phyloP scores from a whole-genome alignment of 2,329 filamentous ascomycete genomes.

The Ophiobolus disseminans region DNA sequence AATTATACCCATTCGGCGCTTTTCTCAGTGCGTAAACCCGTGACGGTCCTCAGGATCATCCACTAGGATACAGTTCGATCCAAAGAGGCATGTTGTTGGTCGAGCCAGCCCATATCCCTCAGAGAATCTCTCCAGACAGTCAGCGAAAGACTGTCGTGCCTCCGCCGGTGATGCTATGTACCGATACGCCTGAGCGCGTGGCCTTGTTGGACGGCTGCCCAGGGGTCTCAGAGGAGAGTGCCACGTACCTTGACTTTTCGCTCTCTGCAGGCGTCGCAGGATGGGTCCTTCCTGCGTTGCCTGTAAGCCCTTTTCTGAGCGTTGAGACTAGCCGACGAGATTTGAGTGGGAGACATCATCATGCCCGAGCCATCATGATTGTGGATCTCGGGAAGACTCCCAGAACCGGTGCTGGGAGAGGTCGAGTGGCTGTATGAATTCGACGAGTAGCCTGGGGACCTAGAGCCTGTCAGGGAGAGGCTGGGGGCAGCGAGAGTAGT shows the following conservation, averaged over 20 bases:
- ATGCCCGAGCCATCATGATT: slow-evolving; percentile 42
- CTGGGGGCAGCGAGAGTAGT: slow-evolving; percentile 39
- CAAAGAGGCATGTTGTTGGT: too few relatives aligned
- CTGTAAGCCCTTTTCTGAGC: slow-evolving; percentile 93
- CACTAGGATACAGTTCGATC: too few relatives aligned
- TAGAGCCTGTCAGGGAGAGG: slow-evolving; percentile 34
- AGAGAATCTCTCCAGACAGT: too few relatives aligned
- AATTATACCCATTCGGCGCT: too few relatives aligned
- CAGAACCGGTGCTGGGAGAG: slow-evolving; percentile 46
- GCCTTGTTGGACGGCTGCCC: not conserved
- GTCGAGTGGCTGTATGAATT: slow-evolving; percentile 44
- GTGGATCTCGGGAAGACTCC: slow-evolving; percentile 39
- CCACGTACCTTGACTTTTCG: slow-evolving; percentile 68
- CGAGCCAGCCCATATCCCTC: too few relatives aligned
- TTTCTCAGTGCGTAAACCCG: too few relatives aligned
- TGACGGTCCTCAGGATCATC: too few relatives aligned
- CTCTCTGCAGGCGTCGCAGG: slow-evolving; percentile 95
- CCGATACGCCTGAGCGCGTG: too few relatives aligned
- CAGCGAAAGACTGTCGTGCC: too few relatives aligned
- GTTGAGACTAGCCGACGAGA: slow-evolving; percentile 62
- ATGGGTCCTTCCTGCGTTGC: slow-evolving; percentile 93
- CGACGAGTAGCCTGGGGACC: slow-evolving; percentile 43
- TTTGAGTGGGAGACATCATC: slow-evolving; percentile 52
- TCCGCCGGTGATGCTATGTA: too few relatives aligned
- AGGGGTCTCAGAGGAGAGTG: not conserved